Evolutionary conservation across 441 rosid genomes (phyloP), one percentile per base, ranked within the genome.

Genomic region (Biscutella laevigata): DNA sequence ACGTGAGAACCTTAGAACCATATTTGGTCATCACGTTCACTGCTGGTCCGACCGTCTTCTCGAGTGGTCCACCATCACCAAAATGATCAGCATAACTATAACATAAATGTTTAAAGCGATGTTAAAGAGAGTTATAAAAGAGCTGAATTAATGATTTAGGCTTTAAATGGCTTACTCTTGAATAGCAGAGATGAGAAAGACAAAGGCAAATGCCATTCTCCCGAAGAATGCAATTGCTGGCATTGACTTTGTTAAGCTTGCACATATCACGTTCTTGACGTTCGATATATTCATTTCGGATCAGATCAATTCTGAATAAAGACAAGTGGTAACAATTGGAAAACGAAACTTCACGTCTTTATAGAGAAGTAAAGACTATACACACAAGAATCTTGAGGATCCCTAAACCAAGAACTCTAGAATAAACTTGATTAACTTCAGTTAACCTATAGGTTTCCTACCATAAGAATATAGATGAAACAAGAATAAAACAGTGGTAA

Each of bases 21-120:
- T 28, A 38, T 37, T 44, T 66, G 49, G 44, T 52, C 35, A 66
- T 6, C 7, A 21, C 6, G 7, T 66, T 66, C 16, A 66, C 60
- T 6, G 50, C 55, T 59, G 70, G 70, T 52, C 70, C 70, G 0
- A 59, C 13, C 3, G 65, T 22, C 34, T 37, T 66, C 54, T 59
- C 65, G 0, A 66, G 38, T 7, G 70, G 70, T 1, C 70, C 70
- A 5, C 70, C 70, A 25, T 14, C 65, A 4, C 70, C 65, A 36
- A 20, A 66, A 66, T 66, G 70, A 37, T 66, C 70, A 30, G 70
- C 61, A 28, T 59, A 66, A n/a, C n/a, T n/a, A n/a, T n/a, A n/a
- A n/a, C n/a, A n/a, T n/a, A n/a, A n/a, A n/a, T n/a, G n/a, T n/a
- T n/a, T n/a, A n/a, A n/a, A n/a, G n/a, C n/a, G n/a, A n/a, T n/a